phyloP scores from a whole-genome alignment of 441 rosid genomes.

The Brassica balearica region DNA sequence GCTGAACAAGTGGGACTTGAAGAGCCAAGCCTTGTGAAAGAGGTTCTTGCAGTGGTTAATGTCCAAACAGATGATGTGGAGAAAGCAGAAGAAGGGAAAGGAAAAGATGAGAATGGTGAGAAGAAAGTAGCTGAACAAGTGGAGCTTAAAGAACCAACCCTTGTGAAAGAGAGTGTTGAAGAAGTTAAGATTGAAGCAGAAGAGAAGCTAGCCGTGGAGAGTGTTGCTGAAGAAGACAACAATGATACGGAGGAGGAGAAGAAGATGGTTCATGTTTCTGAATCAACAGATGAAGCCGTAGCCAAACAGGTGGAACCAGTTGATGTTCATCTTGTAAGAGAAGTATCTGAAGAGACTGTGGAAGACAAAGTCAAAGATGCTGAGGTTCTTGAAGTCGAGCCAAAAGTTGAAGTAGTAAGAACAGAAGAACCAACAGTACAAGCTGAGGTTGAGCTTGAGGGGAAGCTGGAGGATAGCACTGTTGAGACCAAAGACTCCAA shows the following conservation, averaged over 20 bases:
- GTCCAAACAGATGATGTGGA: conserved; percentile 27
- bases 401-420: conserved; percentile 24
- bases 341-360: too few species aligned
- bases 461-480: background rate
- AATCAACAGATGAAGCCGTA: too few species aligned
- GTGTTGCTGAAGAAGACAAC: too few species aligned
- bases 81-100: background rate
- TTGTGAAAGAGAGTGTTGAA: conserved; percentile 26
- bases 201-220: conserved; percentile 3
- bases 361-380: too few species aligned
- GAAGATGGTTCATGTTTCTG: too few species aligned
- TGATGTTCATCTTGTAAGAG: too few species aligned
- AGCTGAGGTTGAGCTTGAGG: conserved; percentile 32
- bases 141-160: conserved; percentile 27
- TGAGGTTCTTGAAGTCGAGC: too few species aligned
- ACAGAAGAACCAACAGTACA: conserved; percentile 26
- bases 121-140: conserved; percentile 34
- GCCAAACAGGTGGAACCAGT: too few species aligned
- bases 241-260: too few species aligned
- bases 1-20: conserved; percentile 33
- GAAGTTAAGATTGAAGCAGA: background rate
- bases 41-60: conserved; percentile 16
- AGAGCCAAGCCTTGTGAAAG: conserved; percentile 29
- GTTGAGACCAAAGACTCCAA: conserved; percentile 31
- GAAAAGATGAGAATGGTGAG: conserved; percentile 22